Evolutionary conservation across 257 asterid genomes (phyloP), one percentile per base, ranked within the genome.

Genomic region (Solanum dulcamara): DNA sequence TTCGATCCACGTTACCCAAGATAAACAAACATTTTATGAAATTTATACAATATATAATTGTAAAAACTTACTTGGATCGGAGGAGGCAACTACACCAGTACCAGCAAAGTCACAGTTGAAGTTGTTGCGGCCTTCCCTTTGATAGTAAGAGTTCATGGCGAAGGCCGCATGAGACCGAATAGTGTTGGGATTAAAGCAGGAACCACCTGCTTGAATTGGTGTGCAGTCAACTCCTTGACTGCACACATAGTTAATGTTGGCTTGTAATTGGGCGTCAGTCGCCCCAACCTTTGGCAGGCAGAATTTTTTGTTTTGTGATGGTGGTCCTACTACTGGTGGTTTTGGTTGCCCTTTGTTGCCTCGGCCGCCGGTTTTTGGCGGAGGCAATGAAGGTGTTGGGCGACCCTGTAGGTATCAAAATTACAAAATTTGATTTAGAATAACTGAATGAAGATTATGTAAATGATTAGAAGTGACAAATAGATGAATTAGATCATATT

Each of bases 61-160:
- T 4, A 59, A n/a, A 59, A n/a, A 13, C 88, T 85, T 68, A 88
- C 90, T 59, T 50, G 85, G 87, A 83, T 59, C 67, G 13, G 37
- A 11, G 55, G 15, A 7, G 4, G 87, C 44, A 64, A 85, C 22
- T 4, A 81, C 24, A 77, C 83, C 80, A 35, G 89, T 87, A 24
- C 42, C 85, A 26, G 75, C 57, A 72, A 84, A 79, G 51, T 81
- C 81, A 51, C 87, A 81, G 32, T 75, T 80, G 14, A 84, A 81
- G 33, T 59, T 3, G 8, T 51, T 84, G 70, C 87, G 75, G 35
- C 77, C 83, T 17, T 30, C 72, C 37, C 50, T 79, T 80, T 80
- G 87, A 17, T 68, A 79, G 51, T 77, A 33, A 0, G 71, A 71
- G 33, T 85, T 79, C 84, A 66, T 86, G 81, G 28, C 80, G 35